Conservation (phyloP, 73 alveolate genomes). For the Paramecium pentaurelia region DNA sequence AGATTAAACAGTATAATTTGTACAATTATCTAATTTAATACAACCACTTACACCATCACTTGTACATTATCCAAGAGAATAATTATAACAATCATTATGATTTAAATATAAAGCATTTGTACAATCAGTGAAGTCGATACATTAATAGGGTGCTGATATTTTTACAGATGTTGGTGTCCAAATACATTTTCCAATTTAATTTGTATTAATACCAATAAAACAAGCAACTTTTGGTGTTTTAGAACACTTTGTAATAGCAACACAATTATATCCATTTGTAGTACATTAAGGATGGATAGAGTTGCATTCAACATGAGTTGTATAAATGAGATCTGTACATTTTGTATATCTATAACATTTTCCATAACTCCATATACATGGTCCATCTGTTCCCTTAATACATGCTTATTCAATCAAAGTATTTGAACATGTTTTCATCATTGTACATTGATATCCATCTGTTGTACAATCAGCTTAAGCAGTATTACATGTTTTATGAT, state of each 20-base stretch:
- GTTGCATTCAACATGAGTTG: neutral
- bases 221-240: neutral
- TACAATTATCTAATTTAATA: neutral
- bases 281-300: neutral
- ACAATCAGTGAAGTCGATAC: neutral
- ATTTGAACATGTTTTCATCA: neutral
- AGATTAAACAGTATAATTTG: neutral
- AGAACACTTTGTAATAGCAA: neutral
- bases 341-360: neutral
- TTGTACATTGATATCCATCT: neutral
- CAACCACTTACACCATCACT: neutral
- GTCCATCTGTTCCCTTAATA: slow-evolving; percentile 11
- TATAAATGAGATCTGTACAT: neutral
- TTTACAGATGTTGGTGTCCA: neutral
- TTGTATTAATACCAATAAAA: neutral
- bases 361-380: neutral
- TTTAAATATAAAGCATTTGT: neutral
- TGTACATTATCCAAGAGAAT: neutral
- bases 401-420: neutral
- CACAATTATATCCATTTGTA: neutral
- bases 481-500: neutral
- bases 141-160: neutral
- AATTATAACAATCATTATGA: neutral
- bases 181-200: neutral
- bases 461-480: neutral